Evolutionary conservation across 2,329 filamentous ascomycete species (phyloP).

Genomic region (Helminthosporium solani): DNA sequence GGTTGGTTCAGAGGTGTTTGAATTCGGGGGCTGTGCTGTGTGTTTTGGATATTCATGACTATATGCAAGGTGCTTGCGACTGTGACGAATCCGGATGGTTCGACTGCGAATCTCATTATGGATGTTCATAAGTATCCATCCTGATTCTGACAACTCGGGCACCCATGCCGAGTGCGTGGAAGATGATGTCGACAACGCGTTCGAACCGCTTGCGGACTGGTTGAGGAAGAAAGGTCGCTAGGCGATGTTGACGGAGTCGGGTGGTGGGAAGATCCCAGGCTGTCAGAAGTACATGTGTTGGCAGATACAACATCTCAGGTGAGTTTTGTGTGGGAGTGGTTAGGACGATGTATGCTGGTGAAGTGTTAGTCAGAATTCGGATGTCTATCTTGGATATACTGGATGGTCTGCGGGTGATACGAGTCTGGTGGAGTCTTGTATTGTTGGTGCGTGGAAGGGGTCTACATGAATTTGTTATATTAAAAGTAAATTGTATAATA

Average conservation of each 20-base stretch:
- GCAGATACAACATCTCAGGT: constrained; percentile 33
- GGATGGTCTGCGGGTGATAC: constrained; percentile 33
- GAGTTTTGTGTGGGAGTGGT: constrained; percentile 2
- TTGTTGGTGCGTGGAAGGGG: constrained; percentile 20
- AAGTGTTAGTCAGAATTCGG: constrained; percentile 23
- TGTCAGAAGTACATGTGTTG: constrained; percentile 39
- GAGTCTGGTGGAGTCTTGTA: constrained; percentile 18
- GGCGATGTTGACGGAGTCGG: constrained; percentile 45
- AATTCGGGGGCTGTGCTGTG: constrained; percentile 56
- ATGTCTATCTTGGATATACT: constrained; percentile 35
- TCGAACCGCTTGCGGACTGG: constrained; percentile 40
- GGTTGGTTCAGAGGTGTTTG: constrained; percentile 58
- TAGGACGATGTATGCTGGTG: constrained; percentile 4
- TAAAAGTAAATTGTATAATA: no score
- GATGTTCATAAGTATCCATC: constrained; percentile 48
- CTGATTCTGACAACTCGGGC: constrained; percentile 44
- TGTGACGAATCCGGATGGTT: constrained; percentile 61
- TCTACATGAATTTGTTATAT: no score
- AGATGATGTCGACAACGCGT: constrained; percentile 36
- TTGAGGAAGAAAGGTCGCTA: constrained; percentile 39
- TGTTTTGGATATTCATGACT: constrained; percentile 56
- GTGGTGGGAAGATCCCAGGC: constrained; percentile 40
- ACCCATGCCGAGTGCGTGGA: constrained; percentile 29
- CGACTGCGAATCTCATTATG: constrained; percentile 55
- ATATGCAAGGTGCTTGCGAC: constrained; percentile 55